Base-by-base conservation (phyloP, 139 green algal genomes). In the Ettlia oleoabundans region DNA sequence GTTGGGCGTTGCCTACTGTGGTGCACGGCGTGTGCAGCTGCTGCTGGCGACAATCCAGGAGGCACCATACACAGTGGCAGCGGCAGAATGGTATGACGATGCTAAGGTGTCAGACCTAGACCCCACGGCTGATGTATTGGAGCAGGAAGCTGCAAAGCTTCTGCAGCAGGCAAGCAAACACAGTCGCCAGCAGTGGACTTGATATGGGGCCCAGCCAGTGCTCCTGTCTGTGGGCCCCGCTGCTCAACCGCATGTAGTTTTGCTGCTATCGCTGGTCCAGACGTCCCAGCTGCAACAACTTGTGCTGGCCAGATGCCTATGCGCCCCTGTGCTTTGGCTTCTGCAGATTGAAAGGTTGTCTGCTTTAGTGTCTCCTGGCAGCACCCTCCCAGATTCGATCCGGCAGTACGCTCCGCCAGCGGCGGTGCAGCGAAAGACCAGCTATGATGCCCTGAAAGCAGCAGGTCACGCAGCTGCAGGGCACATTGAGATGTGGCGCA, bases 381-480 rank as follows among this genome's bases (percentile, higher is more conserved):
- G n/a, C 0, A 38, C 18, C 10, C 76, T 86, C 38, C 81, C 81
- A 9, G 72, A 81, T n/a, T 72, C 52, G 40, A 30, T 86, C 30
- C 42, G 32, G 55, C 41, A 41, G 72, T 86, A 86, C 41, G 26
- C 40, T 18, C 69, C 75, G 37, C 55, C 70, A 0, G 37, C 42
- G 5, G 71, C n/a, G n/a, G n/a, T 64, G 9, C 21, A 41, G 24
- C 55, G 41, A 30, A 74, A 72, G 61, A 85, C 80, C 4, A 65
- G 33, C n/a, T 86, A 86, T 28, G 81, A 86, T 22, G 74, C 81
- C 2, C 43, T 86, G 38, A 83, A 83, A 41, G 52, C 15, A 5
- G 51, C 81, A 19, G 40, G 55, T 9, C 72, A 86, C 38, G 19
- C 8, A 3, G 81, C 81, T 2, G 80, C 53, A 53, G 74, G 53